phyloP scores from a whole-genome alignment of 2,329 filamentous ascomycete genomes.

The Arthrobotrys conoides region DNA sequence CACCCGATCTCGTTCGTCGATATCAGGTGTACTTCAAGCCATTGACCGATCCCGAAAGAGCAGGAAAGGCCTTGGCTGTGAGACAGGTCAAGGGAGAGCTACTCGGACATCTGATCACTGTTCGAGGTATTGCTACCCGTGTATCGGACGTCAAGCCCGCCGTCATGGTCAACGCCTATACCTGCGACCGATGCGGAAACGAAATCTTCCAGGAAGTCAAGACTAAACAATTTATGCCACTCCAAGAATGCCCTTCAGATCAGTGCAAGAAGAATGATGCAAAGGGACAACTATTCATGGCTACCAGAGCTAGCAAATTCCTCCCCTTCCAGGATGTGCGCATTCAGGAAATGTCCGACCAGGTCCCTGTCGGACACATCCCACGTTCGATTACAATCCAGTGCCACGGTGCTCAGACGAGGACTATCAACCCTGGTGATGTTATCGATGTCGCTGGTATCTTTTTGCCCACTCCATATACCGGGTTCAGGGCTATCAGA shows the following conservation, averaged over 20 bases:
- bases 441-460: constrained; percentile 94
- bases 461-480: constrained; percentile 97
- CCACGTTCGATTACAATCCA: constrained; percentile 90
- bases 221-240: constrained; percentile 89
- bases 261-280: constrained; percentile 91
- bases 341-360: constrained; percentile 98
- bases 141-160: constrained; percentile 98
- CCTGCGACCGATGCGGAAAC: constrained; percentile 94
- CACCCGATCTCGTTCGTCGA: constrained; percentile 88
- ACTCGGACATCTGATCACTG: constrained; percentile 90
- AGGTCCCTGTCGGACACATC: constrained; percentile 97
- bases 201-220: constrained; percentile 98
- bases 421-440: constrained; percentile 92
- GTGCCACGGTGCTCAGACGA: constrained; percentile 87
- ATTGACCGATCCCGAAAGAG: constrained; percentile 74
- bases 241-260: constrained; percentile 88
- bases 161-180: constrained; percentile 97
- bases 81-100: constrained; percentile 93
- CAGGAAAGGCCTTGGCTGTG: constrained; percentile 83
- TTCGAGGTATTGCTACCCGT: constrained; percentile 92
- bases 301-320: constrained; percentile 96
- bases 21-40: constrained; percentile 98
- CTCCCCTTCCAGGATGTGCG: constrained; percentile 98
- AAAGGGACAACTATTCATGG: constrained; percentile 93
- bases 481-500: constrained; percentile 97